Evolutionary conservation across 768 basidiomycete genomes (phyloP), one percentile per base, ranked within the genome.

Genomic region (Suillus cothurnatus): DNA sequence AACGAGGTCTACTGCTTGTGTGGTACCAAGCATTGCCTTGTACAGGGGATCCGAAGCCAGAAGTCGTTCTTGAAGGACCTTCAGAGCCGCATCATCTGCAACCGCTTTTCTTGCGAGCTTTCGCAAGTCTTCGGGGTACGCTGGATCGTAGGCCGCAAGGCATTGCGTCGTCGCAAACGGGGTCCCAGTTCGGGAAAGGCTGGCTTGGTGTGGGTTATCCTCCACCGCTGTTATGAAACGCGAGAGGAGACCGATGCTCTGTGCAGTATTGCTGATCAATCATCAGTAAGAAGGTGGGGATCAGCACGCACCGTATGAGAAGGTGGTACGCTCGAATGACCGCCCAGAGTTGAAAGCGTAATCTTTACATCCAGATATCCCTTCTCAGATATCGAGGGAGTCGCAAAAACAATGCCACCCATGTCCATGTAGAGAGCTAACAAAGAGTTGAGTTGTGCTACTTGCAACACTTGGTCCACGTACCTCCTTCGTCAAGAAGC

Each of bases 401-500:
- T 73, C 0, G 90, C 88, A 61, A 92, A 78, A 21, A 84, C 45
- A 21, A 62, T 31, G 26, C 59, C 64, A 8, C 66, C 66, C 31
- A 61, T 55, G 34, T 67, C 55, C 19, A 17, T 56, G 21, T 52
- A 39, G 32, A 34, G 23, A 60, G 8, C 67, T 65, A 26, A 61
- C 3, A 6, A 11, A 41, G 12, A 41, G 39, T 53, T 59, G 6
- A 59, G 39, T 41, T 31, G 39, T 14, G 39, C 19, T 12, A 59
- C 28, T 28, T 28, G 11, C 12, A 28, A 28, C 6, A 21, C 21
- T 21, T 14, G 14, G 58, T 41, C 19, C 6, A 77, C 79, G 68
- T 73, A 86, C 92, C 85, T 60, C 94, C 94, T 81, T 97, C 95
- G 71, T 97, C 95, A 21, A 97, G 81, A 49, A 96, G 75, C 68